A percentile compares a stretch with the other conserved stretches of the same genome.
phyloP scores from a whole-genome alignment of 2,329 filamentous ascomycete genomes.

The Fusarium sp. region DNA sequence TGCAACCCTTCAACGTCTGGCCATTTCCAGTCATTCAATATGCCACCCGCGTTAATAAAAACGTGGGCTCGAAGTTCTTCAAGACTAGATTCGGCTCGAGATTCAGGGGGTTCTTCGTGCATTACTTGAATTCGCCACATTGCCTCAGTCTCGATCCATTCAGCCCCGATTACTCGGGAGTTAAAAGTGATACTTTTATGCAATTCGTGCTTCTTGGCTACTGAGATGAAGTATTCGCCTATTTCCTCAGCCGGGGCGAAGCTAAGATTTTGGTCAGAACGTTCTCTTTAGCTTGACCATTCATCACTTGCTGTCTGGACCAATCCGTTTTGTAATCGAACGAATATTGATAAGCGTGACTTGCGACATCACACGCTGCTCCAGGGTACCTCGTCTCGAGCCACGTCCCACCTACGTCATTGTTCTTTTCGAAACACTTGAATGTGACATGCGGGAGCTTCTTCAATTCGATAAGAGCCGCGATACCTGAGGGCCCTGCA shows the following conservation, averaged over 20 bases:
- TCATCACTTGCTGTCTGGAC: background rate
- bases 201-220: constrained; percentile 3
- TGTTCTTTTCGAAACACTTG: constrained; percentile 21
- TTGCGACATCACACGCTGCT: constrained; percentile 18
- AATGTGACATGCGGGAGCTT: background rate
- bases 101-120: background rate
- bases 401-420: constrained; percentile 24
- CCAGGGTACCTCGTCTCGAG: constrained; percentile 24
- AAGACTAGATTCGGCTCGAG: background rate
- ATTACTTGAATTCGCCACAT: background rate
- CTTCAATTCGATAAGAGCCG: constrained; percentile 7
- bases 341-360: constrained; percentile 13
- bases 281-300: background rate
- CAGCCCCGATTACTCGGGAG: background rate
- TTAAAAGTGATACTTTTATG: constrained; percentile 3
- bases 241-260: constrained; percentile 17
- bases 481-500: constrained; percentile 21
- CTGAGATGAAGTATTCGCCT: constrained; percentile 20
- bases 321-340: constrained; percentile 16
- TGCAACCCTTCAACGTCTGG: constrained; percentile 13
- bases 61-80: constrained; percentile 4
- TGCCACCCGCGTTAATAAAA: constrained; percentile 17
- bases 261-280: background rate
- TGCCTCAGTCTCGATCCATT: constrained; percentile 9
- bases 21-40: constrained; percentile 29